phyloP scores from a whole-genome alignment of 2,329 filamentous ascomycete genomes.

The Penicillium sp. region DNA sequence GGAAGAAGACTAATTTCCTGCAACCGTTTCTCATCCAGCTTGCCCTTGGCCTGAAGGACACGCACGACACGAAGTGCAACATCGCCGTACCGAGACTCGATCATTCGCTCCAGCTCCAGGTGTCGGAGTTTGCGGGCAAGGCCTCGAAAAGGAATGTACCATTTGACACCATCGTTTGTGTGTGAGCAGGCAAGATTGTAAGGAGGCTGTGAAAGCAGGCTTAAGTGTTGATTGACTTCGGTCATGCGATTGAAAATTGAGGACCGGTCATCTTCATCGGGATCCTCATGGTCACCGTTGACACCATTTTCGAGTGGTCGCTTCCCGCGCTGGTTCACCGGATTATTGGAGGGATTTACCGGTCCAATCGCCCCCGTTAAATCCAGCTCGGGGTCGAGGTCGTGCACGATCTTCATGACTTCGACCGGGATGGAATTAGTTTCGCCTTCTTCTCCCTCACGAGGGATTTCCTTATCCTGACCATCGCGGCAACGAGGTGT shows the following conservation, averaged over 20 bases:
- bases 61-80: slow-evolving; percentile 81
- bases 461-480: slow-evolving; percentile 35
- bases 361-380: slow-evolving; percentile 42
- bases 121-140: slow-evolving; percentile 74
- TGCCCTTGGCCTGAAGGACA: slow-evolving; percentile 83
- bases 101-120: slow-evolving; percentile 78
- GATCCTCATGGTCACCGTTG: slow-evolving; percentile 50
- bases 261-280: slow-evolving; percentile 34
- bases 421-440: slow-evolving; percentile 42
- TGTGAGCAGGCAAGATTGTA: slow-evolving; percentile 42
- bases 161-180: slow-evolving; percentile 63
- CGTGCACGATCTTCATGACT: slow-evolving; percentile 38
- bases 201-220: slow-evolving; percentile 55
- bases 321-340: slow-evolving; percentile 35
- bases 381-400: slow-evolving; percentile 43
- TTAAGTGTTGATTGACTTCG: slow-evolving; percentile 45
- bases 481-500: slow-evolving; percentile 66
- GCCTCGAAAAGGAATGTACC: slow-evolving; percentile 80
- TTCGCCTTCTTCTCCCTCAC: slow-evolving; percentile 47
- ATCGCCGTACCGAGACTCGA: slow-evolving; percentile 76
- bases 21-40: slow-evolving; percentile 91
- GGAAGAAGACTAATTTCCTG: slow-evolving; percentile 80
- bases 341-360: slow-evolving; percentile 28
- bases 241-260: slow-evolving; percentile 33
- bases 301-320: slow-evolving; percentile 34